Evolutionary conservation across 768 basidiomycete genomes (phyloP).

Genomic region (Pleurotus giganteus): DNA sequence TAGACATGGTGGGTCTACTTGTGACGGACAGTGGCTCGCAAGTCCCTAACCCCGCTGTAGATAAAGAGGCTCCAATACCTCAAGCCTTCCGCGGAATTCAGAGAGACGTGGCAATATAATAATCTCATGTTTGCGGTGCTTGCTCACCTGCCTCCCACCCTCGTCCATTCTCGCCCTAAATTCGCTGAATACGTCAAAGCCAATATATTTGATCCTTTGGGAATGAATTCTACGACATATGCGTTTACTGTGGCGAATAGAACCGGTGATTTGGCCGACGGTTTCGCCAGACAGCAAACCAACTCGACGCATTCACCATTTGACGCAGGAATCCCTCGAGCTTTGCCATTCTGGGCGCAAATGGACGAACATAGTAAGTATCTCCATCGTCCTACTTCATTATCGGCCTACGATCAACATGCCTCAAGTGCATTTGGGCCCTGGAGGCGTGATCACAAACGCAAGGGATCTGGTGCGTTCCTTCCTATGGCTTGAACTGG

Average conservation of each 20-base stretch:
- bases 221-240: constrained; percentile 27
- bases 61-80: constrained; percentile 20
- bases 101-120: constrained; percentile 25
- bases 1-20: too few relatives aligned
- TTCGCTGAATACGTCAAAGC: constrained; percentile 29
- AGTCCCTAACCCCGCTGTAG: too few relatives aligned
- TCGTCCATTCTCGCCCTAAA: constrained; percentile 22
- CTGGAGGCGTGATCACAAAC: constrained; percentile 22
- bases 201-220: constrained; percentile 27
- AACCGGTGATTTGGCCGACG: constrained; percentile 25
- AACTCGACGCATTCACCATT: too few relatives aligned
- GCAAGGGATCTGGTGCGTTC: constrained; percentile 21
- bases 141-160: constrained; percentile 25
- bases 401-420: too few relatives aligned
- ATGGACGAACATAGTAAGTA: too few relatives aligned
- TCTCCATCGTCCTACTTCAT: too few relatives aligned
- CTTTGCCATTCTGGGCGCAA: too few relatives aligned
- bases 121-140: constrained; percentile 28
- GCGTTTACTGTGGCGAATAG: constrained; percentile 24
- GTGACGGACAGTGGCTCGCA: too few relatives aligned
- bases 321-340: too few relatives aligned
- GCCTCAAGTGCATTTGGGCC: too few relatives aligned
- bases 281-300: constrained; percentile 3
- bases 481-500: too few relatives aligned
- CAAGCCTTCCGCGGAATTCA: constrained; percentile 27